Base-by-base conservation (phyloP, 441 rosid species). In the Populus hybrid region DNA sequence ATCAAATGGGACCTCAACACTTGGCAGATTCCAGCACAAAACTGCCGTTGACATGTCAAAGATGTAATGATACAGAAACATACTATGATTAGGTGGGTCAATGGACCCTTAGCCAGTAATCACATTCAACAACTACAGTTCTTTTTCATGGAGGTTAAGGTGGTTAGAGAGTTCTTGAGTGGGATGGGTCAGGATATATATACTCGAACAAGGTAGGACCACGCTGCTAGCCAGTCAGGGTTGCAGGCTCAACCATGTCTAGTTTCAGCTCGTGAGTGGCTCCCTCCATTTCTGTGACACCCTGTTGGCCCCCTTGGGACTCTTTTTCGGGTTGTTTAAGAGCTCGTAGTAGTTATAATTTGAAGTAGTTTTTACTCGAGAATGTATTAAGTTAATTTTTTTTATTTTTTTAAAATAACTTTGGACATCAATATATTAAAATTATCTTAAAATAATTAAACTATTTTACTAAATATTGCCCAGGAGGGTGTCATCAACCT, bases 31-130 rank as follows among this genome's bases (percentile, higher is more conserved):
- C 66, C 28, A 19, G 9, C 7, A 19, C 63, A 16, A 11, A 46
- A 19, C 14, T 75, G 18, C 5, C 7, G 46, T 36, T 79, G 35
- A 65, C 28, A n/a, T 53, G 79, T 72, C 72, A 59, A 34, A 57
- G 38, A n/a, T 42, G 1, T 11, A 70, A 21, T 69, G 78, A 28
- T 24, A 26, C 14, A 10, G 0, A 69, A 23, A 26, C 4, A 7
- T 9, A 12, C 6, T 26, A 32, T 14, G 73, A 73, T 75, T 36
- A 63, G 57, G 69, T 79, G 63, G 72, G 71, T 70, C 42, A 36
- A 24, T 34, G 71, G 72, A 75, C 59, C 64, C 82, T 66, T 70
- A 53, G 72, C 65, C 63, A 16, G 11, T 53, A 50, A 32, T 42
- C 65, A 2, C 23, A 66, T 70, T 66, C 72, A 50, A 35, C 82